Base-by-base conservation (phyloP, 2,329 filamentous ascomycete species). In the Berkeleyomyces basicola region DNA sequence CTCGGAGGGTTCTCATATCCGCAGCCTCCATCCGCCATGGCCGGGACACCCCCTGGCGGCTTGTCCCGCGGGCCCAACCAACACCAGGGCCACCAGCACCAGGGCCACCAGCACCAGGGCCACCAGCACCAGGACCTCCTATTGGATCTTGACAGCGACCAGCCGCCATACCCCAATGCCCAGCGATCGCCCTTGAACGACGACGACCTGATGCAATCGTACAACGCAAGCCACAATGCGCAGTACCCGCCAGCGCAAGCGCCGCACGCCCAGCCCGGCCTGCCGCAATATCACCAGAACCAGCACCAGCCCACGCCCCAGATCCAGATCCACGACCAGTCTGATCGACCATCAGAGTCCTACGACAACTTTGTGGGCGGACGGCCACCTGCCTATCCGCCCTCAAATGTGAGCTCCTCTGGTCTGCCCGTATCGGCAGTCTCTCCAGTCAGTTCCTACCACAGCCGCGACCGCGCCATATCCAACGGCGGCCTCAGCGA, bases 281-380 rank as follows among this genome's bases (percentile, higher is more conserved):
- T 49, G 46, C 7, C 49, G 31, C 40, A 43, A n/a, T 37, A 36
- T 7, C 31, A 46, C 23, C 61, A 57, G 4, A 10, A 59, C 31
- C 46, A 55, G 36, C 62, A 64, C 31, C 58, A 59, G 44, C 58
- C 51, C 33, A 57, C 62, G 53, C 63, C 63, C 37, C 63, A 64
- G 31, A 62, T 64, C 53, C 63, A 64, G 75, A 59, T 64, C 16
- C 63, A 64, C 9, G 60, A 53, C 39, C 63, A 61, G 33, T 39
- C 58, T 37, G 63, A 83, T 63, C 87, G 92, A 67, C 88, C 90
- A 61, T 96, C 91, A 36, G 84, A 92, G 61, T 95, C 90, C 64
- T 96, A 96, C 74, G 92, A 96, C 78, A 87, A 93, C 69, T 97
- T 96, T 72, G 86, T 97, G 66, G 92, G 92, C 67, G 84, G 78